These are phyloP conservation scores for Trametes elegans DNA, from an alignment of 768 basidiomycete genomes.

Conservation along the genomic window DNA sequence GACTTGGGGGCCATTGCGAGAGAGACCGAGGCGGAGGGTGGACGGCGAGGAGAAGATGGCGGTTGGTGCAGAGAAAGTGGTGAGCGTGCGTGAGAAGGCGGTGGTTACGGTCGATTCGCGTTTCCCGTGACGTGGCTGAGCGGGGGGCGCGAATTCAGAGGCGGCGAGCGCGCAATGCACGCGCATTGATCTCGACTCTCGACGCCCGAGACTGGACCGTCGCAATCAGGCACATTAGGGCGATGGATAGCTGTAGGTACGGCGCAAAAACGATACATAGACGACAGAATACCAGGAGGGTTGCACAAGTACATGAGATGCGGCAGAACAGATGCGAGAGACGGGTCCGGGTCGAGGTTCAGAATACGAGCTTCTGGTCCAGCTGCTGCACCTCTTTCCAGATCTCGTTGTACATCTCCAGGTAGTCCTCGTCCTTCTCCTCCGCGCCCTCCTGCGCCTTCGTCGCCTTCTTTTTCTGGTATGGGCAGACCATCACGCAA, in stretches of 20 bases:
- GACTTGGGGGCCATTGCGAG: constrained; percentile 48
- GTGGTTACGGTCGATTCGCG: constrained; percentile 12
- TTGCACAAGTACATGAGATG: constrained; percentile 20
- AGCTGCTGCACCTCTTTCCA: constrained; percentile 81
- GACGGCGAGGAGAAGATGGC: constrained; percentile 28
- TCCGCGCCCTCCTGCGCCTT: constrained; percentile 59
- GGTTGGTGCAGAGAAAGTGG: constrained; percentile 24
- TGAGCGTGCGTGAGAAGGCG: constrained; percentile 14
- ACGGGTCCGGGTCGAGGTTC: constrained; percentile 43
- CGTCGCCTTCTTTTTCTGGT: constrained; percentile 71
- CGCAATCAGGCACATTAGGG: constrained; percentile 6
- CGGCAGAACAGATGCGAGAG: constrained; percentile 50
- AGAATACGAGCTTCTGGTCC: constrained; percentile 69
- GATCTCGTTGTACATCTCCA: constrained; percentile 84
- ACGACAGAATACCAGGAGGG: constrained; percentile 11
- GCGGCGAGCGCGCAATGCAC: neutral
- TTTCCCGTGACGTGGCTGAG: constrained; percentile 28
- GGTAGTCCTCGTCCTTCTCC: constrained; percentile 78
- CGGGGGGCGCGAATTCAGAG: neutral
- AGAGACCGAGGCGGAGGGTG: constrained; percentile 20
- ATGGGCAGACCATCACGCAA: constrained; percentile 92
- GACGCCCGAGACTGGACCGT: neutral
- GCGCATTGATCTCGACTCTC: neutral
- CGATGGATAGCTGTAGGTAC: constrained; percentile 8
- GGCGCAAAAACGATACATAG: constrained; percentile 17